Percentiles rank a stretch among this genome's conserved stretches.
phyloP scores from a whole-genome alignment of 805 yeast species.

The Candida berthetii region DNA sequence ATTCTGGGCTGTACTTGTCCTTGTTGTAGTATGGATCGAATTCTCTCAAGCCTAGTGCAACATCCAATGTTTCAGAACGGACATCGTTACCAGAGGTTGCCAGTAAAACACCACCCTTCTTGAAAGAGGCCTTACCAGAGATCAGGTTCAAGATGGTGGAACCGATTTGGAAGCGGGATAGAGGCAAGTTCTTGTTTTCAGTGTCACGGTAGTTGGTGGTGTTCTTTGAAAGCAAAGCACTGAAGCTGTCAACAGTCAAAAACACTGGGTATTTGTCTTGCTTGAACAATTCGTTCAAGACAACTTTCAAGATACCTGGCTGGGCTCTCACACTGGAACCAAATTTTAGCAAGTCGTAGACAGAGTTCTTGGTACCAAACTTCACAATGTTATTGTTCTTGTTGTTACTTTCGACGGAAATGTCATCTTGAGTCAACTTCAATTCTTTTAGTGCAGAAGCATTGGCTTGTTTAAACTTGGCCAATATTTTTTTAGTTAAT shows the following conservation, averaged over 20 bases:
- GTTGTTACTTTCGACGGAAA: neutral
- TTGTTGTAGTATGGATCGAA: conserved; percentile 51
- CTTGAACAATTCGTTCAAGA: conserved; percentile 47
- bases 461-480: conserved; percentile 36
- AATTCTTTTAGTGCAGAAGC: neutral
- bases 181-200: conserved; percentile 48
- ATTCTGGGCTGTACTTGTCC: conserved; percentile 43
- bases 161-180: conserved; percentile 59
- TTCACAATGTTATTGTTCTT: conserved; percentile 17
- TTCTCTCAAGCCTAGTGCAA: conserved; percentile 46
- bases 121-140: conserved; percentile 46
- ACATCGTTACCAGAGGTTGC: conserved; percentile 55
- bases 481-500: conserved; percentile 51
- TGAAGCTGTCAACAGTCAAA: conserved; percentile 70
- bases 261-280: conserved; percentile 52
- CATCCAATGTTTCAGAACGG: conserved; percentile 48
- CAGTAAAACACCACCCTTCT: conserved; percentile 58
- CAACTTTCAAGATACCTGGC: conserved; percentile 42
- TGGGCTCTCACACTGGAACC: conserved; percentile 30
- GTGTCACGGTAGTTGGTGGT: conserved; percentile 55
- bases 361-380: conserved; percentile 23
- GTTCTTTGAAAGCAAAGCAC: conserved; percentile 50
- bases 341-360: conserved; percentile 38
- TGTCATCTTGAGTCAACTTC: neutral
- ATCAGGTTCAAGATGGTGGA: conserved; percentile 46